Conservation (phyloP, 495 filamentous ascomycete genomes). For the Penicillium desertorum region DNA sequence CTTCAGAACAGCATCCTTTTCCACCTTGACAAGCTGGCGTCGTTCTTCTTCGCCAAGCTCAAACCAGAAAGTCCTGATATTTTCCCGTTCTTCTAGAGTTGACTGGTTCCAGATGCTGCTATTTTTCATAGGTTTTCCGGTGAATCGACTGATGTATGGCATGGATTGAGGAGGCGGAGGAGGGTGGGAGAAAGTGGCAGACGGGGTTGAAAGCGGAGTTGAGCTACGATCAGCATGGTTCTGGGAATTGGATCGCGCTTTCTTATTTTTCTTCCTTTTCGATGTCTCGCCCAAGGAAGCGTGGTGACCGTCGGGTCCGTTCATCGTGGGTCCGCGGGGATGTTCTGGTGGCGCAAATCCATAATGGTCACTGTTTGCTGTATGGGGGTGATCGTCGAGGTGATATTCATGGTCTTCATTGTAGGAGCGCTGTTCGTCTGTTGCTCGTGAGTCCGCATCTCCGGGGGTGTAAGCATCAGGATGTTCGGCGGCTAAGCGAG, state of each 20-base stretch:
- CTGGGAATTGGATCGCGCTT: constrained; percentile 39
- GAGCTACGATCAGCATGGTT: constrained; percentile 40
- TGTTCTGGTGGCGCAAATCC: constrained; percentile 19
- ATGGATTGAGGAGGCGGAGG: constrained; percentile 37
- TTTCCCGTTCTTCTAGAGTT: constrained; percentile 86
- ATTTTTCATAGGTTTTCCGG: constrained; percentile 55
- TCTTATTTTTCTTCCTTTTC: constrained; percentile 53
- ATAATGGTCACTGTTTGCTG: constrained; percentile 21
- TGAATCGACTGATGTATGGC: constrained; percentile 29
- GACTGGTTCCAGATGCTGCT: constrained; percentile 94
- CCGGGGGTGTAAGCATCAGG: constrained; percentile 23
- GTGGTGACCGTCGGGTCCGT: constrained; percentile 20
- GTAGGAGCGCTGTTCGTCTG: constrained; percentile 28
- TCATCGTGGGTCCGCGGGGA: constrained; percentile 8
- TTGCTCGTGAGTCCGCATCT: constrained; percentile 24
- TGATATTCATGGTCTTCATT: constrained; percentile 36
- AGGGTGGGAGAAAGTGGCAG: constrained; percentile 44
- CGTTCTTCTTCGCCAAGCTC: constrained; percentile 93
- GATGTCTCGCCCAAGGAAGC: constrained; percentile 30
- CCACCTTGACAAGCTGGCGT: constrained; percentile 91
- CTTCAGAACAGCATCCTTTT: constrained; percentile 94
- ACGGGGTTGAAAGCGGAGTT: constrained; percentile 43
- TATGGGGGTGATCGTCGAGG: constrained; percentile 21
- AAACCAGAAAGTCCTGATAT: constrained; percentile 98
- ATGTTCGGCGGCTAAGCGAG: constrained; percentile 63